A percentile compares a stretch with the other conserved stretches of the same genome.
Conservation (phyloP, 306 rosid genomes). For the Oxytropis ochrocephala region DNA sequence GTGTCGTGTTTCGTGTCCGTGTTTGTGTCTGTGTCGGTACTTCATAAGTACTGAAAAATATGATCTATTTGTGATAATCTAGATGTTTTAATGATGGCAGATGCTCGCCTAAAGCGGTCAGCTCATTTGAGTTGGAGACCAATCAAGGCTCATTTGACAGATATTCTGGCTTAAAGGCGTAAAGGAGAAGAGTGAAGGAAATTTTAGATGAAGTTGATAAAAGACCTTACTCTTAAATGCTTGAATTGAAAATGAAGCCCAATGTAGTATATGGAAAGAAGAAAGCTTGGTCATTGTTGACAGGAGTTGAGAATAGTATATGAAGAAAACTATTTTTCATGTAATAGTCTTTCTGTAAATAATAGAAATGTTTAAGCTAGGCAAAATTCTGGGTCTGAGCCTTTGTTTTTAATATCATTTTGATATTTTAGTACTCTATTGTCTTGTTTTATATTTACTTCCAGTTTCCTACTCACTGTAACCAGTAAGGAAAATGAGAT, state of each 20-base stretch:
- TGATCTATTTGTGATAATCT: background rate
- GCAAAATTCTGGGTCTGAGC: background rate
- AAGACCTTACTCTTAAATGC: background rate
- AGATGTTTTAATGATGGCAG: slow-evolving; percentile 4
- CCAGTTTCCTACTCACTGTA: background rate
- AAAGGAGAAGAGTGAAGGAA: background rate
- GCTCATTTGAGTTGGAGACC: background rate
- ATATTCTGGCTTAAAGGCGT: background rate
- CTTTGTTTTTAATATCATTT: background rate
- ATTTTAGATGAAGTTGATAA: background rate
- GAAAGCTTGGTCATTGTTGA: background rate
- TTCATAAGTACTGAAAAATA: slow-evolving; percentile 3
- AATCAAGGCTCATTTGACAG: background rate
- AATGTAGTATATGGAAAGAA: background rate
- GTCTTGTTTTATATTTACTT: background rate
- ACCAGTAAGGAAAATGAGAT: background rate
- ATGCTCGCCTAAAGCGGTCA: background rate
- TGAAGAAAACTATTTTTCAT: background rate
- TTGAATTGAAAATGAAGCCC: background rate
- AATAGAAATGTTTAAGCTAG: background rate
- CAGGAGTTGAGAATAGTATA: background rate
- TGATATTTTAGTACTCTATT: background rate
- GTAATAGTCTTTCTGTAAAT: background rate
- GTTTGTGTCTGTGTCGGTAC: background rate
- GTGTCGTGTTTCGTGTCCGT: too few relatives aligned